Base-by-base conservation (phyloP, 129 eudicot genomes). In the Lactuca sativa region DNA sequence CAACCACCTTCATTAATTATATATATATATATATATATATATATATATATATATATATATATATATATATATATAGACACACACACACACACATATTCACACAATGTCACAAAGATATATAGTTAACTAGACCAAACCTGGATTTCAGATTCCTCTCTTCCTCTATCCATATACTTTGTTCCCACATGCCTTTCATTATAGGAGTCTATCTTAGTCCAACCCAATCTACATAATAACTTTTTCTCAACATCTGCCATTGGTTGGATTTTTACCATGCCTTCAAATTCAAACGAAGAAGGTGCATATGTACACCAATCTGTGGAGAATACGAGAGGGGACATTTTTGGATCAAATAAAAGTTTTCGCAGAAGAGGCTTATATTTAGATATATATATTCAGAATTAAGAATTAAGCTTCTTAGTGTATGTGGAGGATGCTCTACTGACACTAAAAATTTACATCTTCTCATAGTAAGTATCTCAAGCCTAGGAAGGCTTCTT, bases 261-360 rank as follows among this genome's bases (percentile, higher is more conserved):
- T 49, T 62, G 59, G 9, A 60, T 17, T 60, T 71, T 59, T 3
- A 47, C 2, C 18, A 71, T 16, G n/a, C 76, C 76, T 31, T 72
- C 52, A 51, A 72, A 9, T 0, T 44, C 67, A 6, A 10, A 3
- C 5, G 59, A 16, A 13, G 18, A 52, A 16, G 56, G 16, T 13
- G 40, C 48, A 4, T 11, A 37, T 18, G 3, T 17, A 6, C 4
- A 18, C 0, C 56, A 41, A 25, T 25, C 21, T 17, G 49, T 34
- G 32, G 6, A 32, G 4, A 70, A 21, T 5, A 0, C 2, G 53
- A 61, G 33, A 33, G 54, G 53, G 12, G 69, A 72, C 76, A 49
- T 72, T 72, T 72, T 62, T 33, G 17, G 76, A 49, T 72, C 69
- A 51, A 72, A 72, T 49, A 12, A 7, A 15, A 72, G 4, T 49